Evolutionary conservation across 768 basidiomycete species (phyloP), one percentile per base, ranked within the genome.

Genomic region (Candolleomyces eurysporus): DNA sequence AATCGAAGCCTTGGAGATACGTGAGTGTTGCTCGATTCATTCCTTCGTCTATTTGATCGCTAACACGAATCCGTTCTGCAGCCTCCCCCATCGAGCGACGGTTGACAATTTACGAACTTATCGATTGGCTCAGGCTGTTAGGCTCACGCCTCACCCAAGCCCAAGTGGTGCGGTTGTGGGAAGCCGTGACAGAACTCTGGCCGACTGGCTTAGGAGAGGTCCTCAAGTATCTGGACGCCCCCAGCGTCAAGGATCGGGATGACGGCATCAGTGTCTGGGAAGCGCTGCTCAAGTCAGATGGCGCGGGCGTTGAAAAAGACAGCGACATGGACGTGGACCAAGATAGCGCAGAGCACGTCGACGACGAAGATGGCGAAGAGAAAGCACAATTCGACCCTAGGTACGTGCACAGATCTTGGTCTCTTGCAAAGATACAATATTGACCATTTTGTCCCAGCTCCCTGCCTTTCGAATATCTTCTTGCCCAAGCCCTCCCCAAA

Each of bases 61-160:
- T 36, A 36, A 36, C 14, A 46, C 45, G 9, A 7, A 2, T 43
- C n/a, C 9, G 30, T 48, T 31, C 2, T 62, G n/a, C 50, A 88
- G 85, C 81, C 36, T 67, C 70, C 17, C 70, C 75, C 3, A 71
- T 71, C 71, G 80, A 48, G 73, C 71, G 52, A 63, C 67, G 0
- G 65, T 74, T 31, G 16, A 61, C 61, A n/a, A 87, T 86, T 0
- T 84, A 76, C 48, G 84, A 85, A 55, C 73, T 91, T 0, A 75
- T 90, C n/a, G 88, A 89, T 64, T 85, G 82, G 82, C 60, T 88
- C 36, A 84, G 89, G 42, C 71, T 89, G 1, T 66, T 78, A 2
- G 75, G 76, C 14, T 67, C 70, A 30, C 65, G 71, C 0, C 64
- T 83, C 4, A 65, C 68, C 14, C 13, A 72, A 1, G 62, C 65